Evolutionary conservation across 257 asterid species (phyloP).

Genomic region (Ophiorrhiza pumila): DNA sequence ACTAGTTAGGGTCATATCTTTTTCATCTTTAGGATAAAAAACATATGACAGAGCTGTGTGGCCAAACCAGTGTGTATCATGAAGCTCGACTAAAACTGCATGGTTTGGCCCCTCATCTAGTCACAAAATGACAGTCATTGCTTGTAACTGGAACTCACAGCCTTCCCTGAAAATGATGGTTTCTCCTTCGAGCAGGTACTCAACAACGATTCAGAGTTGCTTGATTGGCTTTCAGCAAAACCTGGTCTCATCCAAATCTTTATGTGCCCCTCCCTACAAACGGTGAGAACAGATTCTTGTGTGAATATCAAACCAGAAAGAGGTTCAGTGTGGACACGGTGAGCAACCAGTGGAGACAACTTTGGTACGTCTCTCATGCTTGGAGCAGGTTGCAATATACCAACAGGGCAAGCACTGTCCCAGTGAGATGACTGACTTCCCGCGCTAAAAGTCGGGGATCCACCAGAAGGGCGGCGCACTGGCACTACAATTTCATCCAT

Average conservation of each 20-base stretch:
- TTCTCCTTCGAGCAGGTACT: constrained; percentile 59
- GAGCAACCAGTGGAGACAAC: constrained; percentile 78
- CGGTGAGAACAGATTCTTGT: constrained; percentile 75
- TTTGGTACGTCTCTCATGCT: constrained; percentile 87
- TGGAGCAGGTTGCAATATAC: constrained; percentile 84
- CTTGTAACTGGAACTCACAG: constrained; percentile 43
- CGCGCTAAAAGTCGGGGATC: constrained; percentile 84
- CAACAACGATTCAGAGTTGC: constrained; percentile 51
- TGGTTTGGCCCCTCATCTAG: constrained; percentile 7
- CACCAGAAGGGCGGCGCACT: constrained; percentile 89
- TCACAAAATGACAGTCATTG: constrained; percentile 29
- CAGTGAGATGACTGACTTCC: constrained; percentile 97
- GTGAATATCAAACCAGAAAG: constrained; percentile 85
- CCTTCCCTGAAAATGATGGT: constrained; percentile 44
- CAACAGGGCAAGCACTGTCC: constrained; percentile 77
- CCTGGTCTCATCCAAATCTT: constrained; percentile 94
- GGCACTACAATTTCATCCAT: constrained; percentile 98
- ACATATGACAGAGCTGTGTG: constrained; percentile 22
- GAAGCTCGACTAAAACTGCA: constrained; percentile 8
- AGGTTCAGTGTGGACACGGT: constrained; percentile 94
- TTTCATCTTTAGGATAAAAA: constrained; percentile 25
- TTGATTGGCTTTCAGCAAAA: constrained; percentile 49
- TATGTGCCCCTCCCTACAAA: constrained; percentile 87
- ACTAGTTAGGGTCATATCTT: constrained; percentile 28
- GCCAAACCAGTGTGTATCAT: constrained; percentile 12